Conservation (phyloP, 192 early-diverging fungal species). For the Umbelopsis isabellina region DNA sequence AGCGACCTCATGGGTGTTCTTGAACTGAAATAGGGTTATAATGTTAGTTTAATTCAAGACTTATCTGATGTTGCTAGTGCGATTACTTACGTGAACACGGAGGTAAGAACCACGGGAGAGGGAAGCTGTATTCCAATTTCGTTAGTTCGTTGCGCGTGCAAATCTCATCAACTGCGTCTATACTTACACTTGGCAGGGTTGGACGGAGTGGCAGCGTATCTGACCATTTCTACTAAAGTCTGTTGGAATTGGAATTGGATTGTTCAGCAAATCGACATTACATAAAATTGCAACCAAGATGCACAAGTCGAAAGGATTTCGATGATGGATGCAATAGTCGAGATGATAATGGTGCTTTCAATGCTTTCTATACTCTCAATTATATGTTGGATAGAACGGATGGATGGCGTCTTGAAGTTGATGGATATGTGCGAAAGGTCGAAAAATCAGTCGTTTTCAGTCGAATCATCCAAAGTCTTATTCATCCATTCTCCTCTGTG, state of each 20-base stretch:
- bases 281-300: neutral
- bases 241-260: slow-evolving; percentile 32
- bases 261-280: slow-evolving; percentile 3
- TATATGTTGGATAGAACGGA: neutral
- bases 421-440: neutral
- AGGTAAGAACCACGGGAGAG: slow-evolving; percentile 85
- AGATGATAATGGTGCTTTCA: no score
- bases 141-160: neutral
- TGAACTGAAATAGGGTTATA: slow-evolving; percentile 59
- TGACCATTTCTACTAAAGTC: slow-evolving; percentile 64
- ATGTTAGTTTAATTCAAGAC: neutral
- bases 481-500: neutral
- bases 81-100: slow-evolving; percentile 60
- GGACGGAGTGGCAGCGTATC: slow-evolving; percentile 84
- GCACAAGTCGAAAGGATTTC: neutral
- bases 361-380: no score
- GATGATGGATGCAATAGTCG: neutral
- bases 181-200: slow-evolving; percentile 77
- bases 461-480: neutral
- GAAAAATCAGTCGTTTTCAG: neutral
- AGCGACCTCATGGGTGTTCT: slow-evolving; percentile 98
- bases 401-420: neutral
- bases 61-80: neutral
- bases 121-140: slow-evolving; percentile 50
- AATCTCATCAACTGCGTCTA: neutral